phyloP scores from a whole-genome alignment of 345 rosid species.

The Heritiera fomes region DNA sequence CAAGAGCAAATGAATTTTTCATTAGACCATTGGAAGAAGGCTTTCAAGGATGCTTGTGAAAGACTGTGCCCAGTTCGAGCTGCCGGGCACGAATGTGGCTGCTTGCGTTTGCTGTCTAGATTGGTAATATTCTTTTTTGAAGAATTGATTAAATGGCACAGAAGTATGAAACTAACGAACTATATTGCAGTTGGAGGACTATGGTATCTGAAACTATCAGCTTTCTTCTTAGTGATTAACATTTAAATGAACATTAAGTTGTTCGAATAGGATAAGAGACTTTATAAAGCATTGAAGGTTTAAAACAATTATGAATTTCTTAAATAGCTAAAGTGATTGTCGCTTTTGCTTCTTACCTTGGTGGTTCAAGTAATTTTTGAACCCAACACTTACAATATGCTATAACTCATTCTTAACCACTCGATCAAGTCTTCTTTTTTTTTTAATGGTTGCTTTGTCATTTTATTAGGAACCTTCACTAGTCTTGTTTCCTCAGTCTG shows the following conservation, averaged over 20 bases:
- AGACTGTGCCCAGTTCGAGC: constrained; percentile 95
- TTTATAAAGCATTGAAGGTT: not conserved
- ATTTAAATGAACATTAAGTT: not conserved
- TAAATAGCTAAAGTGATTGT: not conserved
- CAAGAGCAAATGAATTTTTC: constrained; percentile 70
- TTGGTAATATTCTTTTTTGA: constrained; percentile 46
- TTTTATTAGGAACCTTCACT: not conserved
- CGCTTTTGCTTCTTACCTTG: not conserved
- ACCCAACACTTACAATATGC: no score
- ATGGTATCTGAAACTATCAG: not conserved
- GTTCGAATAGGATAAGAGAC: not conserved
- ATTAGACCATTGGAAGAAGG: constrained; percentile 82
- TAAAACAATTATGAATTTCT: not conserved
- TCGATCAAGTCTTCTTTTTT: not conserved
- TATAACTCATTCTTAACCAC: no score
- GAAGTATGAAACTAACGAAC: not conserved
- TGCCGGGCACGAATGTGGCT: constrained; percentile 90
- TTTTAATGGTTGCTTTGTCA: not conserved
- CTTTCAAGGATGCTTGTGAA: constrained; percentile 86
- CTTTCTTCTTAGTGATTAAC: not conserved
- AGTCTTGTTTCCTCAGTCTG: not conserved
- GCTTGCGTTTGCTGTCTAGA: constrained; percentile 69
- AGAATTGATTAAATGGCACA: not conserved
- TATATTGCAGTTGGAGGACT: not conserved
- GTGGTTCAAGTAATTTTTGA: not conserved